Conservation (phyloP, 768 basidiomycete species). For the Boletus coccyginus region DNA sequence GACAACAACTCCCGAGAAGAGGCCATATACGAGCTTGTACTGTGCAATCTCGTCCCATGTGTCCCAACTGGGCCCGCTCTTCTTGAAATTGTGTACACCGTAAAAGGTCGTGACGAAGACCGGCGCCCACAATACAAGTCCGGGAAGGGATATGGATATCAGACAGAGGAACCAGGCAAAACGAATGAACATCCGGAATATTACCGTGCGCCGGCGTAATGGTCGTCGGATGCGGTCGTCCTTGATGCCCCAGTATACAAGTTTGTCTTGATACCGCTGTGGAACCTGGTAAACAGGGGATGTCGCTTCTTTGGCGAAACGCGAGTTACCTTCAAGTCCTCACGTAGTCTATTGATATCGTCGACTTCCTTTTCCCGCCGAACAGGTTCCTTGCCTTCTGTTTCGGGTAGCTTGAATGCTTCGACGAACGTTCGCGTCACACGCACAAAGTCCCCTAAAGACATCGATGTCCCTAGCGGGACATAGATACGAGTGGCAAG, state of each 20-base stretch:
- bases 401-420: constrained; percentile 54
- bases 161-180: constrained; percentile 62
- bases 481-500: constrained; percentile 79
- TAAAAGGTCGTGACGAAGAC: constrained; percentile 69
- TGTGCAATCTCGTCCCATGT: constrained; percentile 91
- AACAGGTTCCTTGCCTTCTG: constrained; percentile 24
- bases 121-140: constrained; percentile 80
- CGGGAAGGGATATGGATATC: constrained; percentile 65
- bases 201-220: constrained; percentile 49
- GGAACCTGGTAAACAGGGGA: neutral
- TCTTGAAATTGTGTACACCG: constrained; percentile 74
- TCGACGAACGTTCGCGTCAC: constrained; percentile 74
- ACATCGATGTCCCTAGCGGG: constrained; percentile 84
- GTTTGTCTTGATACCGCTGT: constrained; percentile 73
- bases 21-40: constrained; percentile 82
- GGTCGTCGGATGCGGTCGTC: constrained; percentile 81
- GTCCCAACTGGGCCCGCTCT: constrained; percentile 78
- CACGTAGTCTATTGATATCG: constrained; percentile 36
- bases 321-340: constrained; percentile 58
- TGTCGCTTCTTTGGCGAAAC: neutral
- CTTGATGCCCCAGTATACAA: constrained; percentile 68
- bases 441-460: constrained; percentile 80
- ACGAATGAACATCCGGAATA: constrained; percentile 65
- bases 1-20: constrained; percentile 68
- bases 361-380: constrained; percentile 24